Evolutionary conservation across 495 filamentous ascomycete genomes (phyloP), one percentile per base, ranked within the genome.

Genomic region (Penicillium daleae): DNA sequence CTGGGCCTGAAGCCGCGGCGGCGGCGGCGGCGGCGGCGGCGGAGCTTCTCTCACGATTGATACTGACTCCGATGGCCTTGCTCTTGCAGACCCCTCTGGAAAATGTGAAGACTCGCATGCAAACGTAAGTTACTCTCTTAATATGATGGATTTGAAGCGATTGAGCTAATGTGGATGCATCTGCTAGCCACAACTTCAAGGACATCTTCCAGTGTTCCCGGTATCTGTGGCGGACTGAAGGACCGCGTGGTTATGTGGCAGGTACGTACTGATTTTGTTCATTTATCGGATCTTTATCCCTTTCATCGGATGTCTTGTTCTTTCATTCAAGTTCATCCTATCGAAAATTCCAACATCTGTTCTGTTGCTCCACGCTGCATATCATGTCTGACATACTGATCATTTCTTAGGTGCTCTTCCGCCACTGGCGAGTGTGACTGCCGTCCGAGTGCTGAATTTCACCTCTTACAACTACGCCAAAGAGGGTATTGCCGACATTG

Each of bases 381-480:
- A 2, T 19, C n/a, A 21, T 6, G 9, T 31, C 44, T 19, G 21
- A 35, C 1, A 35, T 35, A 54, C 46, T 57, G 48, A 61, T 49
- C 32, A 53, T 56, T n/a, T 40, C 44, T 51, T 65, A 93, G 91
- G 91, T 67, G 86, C 88, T 63, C 83, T 89, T 37, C 90, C 92
- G 52, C 93, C 93, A 33, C 81, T 97, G 71, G 86, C 86, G 21
- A 95, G 91, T 79, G 90, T 97, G 53, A 97, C 93, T 9, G 83
- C 92, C 52, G 93, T 97, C 57, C 87, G 93, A 37, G 95, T 94
- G 21, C 83, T 96, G 54, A 95, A 91, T n/a, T 97, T 97, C 71
- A 93, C 92, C 35, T 89, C 94, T 57, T 97, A 97, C 78, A 91
- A 92, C 74, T 83, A 83, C 39, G 89, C 91, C 40, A 97, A 97